Conservation (phyloP, 768 basidiomycete genomes). For the Dendrothele bispora region DNA sequence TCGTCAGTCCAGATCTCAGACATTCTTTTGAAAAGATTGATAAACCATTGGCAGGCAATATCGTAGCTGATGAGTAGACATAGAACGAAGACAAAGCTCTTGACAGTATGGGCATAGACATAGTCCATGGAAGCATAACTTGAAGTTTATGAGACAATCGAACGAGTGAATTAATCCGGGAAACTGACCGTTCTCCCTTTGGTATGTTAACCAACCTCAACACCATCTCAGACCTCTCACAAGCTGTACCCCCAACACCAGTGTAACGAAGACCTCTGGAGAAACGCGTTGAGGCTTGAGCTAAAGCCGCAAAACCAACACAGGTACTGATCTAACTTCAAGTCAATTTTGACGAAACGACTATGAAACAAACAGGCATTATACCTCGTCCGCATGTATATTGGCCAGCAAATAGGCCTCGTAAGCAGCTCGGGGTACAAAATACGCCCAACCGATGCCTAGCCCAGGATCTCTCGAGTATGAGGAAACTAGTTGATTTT, state of each 20-base stretch:
- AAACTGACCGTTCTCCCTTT: not conserved
- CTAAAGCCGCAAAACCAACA: not conserved
- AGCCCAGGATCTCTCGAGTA: not conserved
- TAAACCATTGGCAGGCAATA: not conserved
- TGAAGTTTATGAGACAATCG: not conserved
- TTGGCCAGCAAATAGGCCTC: constrained; percentile 3
- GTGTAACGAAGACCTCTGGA: not conserved
- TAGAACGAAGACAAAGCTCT: not conserved
- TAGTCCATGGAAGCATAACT: not conserved
- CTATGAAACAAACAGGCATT: no score
- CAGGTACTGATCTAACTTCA: constrained; percentile 2
- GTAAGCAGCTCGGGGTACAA: constrained; percentile 8
- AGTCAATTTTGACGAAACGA: no score
- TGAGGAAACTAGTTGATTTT: not conserved
- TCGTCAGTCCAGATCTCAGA: not conserved
- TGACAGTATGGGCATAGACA: not conserved
- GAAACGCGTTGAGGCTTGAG: not conserved
- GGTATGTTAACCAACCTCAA: not conserved
- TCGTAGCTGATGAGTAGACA: not conserved
- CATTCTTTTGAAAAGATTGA: not conserved
- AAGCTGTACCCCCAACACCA: not conserved
- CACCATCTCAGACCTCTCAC: not conserved
- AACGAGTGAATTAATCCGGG: not conserved
- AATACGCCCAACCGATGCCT: constrained; percentile 11
- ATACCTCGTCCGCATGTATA: not conserved